These are phyloP conservation scores for Rugosomyces carneus DNA, from an alignment of 1,284 basidiomycete genomes.

Conservation along the genomic window DNA sequence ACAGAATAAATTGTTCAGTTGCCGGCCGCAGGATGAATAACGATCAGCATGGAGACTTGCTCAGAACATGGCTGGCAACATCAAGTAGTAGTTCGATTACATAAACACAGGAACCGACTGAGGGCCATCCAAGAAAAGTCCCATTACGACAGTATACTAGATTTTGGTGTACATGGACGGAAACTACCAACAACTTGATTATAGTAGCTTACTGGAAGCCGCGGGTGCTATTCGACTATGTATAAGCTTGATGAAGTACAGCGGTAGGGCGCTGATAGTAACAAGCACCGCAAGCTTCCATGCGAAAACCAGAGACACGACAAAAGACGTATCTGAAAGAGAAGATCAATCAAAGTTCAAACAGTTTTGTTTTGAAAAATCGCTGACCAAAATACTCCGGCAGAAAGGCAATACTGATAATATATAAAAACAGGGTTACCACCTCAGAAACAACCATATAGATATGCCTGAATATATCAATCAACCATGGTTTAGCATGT, in stretches of 20 bases:
- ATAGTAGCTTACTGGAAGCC: slow-evolving; percentile 87
- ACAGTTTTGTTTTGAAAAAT: not conserved
- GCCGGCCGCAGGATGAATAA: too few species aligned
- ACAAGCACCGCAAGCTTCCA: slow-evolving; percentile 97
- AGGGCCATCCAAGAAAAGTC: not conserved
- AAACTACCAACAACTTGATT: slow-evolving; percentile 18
- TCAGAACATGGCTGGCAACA: too few species aligned
- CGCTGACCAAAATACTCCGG: slow-evolving; percentile 94
- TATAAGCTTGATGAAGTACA: slow-evolving; percentile 88
- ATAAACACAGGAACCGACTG: too few species aligned
- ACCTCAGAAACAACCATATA: slow-evolving; percentile 96
- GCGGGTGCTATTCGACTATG: slow-evolving; percentile 87
- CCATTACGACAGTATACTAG: slow-evolving; percentile 1
- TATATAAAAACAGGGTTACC: slow-evolving; percentile 85
- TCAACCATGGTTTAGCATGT: not conserved
- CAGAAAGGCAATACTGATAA: slow-evolving; percentile 87
- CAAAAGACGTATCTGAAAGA: slow-evolving; percentile 81
- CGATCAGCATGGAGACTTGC: too few species aligned
- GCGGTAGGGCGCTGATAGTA: slow-evolving; percentile 85
- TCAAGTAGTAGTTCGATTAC: too few species aligned
- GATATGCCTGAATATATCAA: slow-evolving; percentile 60
- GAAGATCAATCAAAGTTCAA: slow-evolving; percentile 4
- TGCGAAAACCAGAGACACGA: slow-evolving; percentile 81
- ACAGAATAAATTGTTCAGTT: too few species aligned
- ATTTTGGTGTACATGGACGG: slow-evolving; percentile 9